Percentiles rank a stretch among this genome's conserved stretches.
Conservation (phyloP, 805 yeast genomes). For the Candida krabiensis region DNA sequence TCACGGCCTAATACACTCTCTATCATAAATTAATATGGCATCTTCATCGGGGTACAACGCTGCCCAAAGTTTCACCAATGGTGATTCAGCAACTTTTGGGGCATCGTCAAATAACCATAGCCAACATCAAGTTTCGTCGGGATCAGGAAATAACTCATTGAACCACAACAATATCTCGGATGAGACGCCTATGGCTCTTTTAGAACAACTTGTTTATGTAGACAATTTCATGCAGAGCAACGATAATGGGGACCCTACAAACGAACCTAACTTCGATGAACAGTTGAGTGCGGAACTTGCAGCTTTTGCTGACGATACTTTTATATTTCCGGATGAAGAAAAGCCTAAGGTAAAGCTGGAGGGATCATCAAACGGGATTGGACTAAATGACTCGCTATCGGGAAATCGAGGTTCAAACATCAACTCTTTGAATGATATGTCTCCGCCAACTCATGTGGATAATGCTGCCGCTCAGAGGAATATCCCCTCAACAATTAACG, state of each 20-base stretch:
- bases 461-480: slow-evolving; percentile 7
- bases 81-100: neutral
- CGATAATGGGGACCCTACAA: slow-evolving; percentile 32
- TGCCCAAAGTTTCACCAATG: neutral
- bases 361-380: slow-evolving; percentile 9
- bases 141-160: neutral
- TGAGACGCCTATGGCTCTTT: slow-evolving; percentile 44
- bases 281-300: slow-evolving; percentile 65
- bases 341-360: slow-evolving; percentile 44
- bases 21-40: no score
- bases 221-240: slow-evolving; percentile 68
- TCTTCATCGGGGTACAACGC: neutral
- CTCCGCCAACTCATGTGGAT: slow-evolving; percentile 3
- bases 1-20: no score
- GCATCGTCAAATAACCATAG: neutral
- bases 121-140: neutral
- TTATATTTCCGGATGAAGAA: slow-evolving; percentile 80
- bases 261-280: slow-evolving; percentile 47
- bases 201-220: slow-evolving; percentile 78
- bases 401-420: slow-evolving; percentile 5
- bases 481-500: slow-evolving; percentile 34
- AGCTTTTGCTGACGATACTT: slow-evolving; percentile 80
- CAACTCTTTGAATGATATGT: slow-evolving; percentile 6
- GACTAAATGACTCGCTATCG: slow-evolving; percentile 3
- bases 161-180: slow-evolving; percentile 17